phyloP scores from a whole-genome alignment of 1,284 basidiomycete species.

The Heliocybe sulcata region DNA sequence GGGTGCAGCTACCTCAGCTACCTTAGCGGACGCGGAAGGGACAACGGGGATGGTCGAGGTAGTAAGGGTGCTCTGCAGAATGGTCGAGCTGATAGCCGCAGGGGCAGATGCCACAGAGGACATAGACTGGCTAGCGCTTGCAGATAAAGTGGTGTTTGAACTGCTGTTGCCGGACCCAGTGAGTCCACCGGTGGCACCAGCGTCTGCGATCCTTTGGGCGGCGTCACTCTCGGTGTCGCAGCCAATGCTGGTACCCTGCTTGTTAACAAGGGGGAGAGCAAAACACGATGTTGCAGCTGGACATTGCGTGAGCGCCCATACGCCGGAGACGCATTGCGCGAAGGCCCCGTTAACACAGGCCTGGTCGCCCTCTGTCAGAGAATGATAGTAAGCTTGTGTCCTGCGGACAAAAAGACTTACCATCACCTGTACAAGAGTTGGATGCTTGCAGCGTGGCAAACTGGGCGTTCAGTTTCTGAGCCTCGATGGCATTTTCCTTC shows the following conservation, averaged over 20 bases:
- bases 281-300: slow-evolving; percentile 22
- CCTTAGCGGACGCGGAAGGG: background rate
- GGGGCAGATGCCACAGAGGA: background rate
- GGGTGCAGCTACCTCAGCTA: background rate
- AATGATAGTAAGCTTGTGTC: background rate
- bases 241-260: slow-evolving; percentile 21
- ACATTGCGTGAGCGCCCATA: slow-evolving; percentile 32
- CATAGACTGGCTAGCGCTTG: background rate
- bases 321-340: slow-evolving; percentile 28
- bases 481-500: slow-evolving; percentile 35
- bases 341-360: slow-evolving; percentile 36
- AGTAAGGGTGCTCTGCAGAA: background rate
- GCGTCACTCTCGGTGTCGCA: slow-evolving; percentile 40
- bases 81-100: background rate
- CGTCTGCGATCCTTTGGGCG: slow-evolving; percentile 29
- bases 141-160: background rate
- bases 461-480: slow-evolving; percentile 42
- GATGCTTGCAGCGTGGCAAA: slow-evolving; percentile 32
- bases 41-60: background rate
- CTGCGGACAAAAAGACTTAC: background rate
- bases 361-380: slow-evolving; percentile 26
- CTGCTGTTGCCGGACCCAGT: slow-evolving; percentile 17
- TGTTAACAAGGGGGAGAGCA: slow-evolving; percentile 2
- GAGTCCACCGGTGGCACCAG: slow-evolving; percentile 40
- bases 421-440: slow-evolving; percentile 32